Evolutionary conservation across 257 asterid species (phyloP), one percentile per base, ranked within the genome.

Genomic region (Echites panduratus): DNA sequence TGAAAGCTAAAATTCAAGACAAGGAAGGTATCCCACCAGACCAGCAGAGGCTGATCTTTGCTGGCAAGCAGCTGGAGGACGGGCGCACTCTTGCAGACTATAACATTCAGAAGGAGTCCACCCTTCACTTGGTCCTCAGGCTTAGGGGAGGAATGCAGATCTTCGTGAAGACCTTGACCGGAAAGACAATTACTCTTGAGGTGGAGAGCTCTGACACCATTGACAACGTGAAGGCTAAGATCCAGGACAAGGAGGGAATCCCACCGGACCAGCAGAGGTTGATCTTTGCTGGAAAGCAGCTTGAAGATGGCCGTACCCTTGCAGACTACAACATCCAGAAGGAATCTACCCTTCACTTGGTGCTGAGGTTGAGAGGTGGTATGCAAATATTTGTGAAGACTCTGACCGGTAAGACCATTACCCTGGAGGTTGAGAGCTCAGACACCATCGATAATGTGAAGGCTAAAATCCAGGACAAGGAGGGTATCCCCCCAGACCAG

Each of bases 261-360:
- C 96, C 96, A 9, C 96, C 96, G 9, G 96, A 89, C 61, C 96
- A 89, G 86, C 96, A 89, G 88, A 87, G 96, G 85, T 32, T 89
- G 11, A 89, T 89, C 49, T 89, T 89, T 0, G 96, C 91, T 0
- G 96, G 96, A 0, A 89, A 89, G 81, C 96, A 89, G 81, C 81
- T 89, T 0, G 96, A 89, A 56, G 93, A 89, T 53, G 96, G 96
- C 0, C 68, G 91, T 0, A 89, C 96, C 1, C 53, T 89, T 2
- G 96, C 96, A 0, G 96, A 89, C 9, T 89, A 89, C 73, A 89
- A 89, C 78, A 87, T 88, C 0, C 91, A 87, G 73, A 87, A 87
- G 85, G 91, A 86, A 71, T 82, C 87, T 0, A 84, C 90, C 22
- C 84, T 86, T 10, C 90, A 84, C 49, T 53, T 86, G 84, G 90